Evolutionary conservation across 1,284 basidiomycete genomes (phyloP).

Genomic region (Trichosporon sp.): DNA sequence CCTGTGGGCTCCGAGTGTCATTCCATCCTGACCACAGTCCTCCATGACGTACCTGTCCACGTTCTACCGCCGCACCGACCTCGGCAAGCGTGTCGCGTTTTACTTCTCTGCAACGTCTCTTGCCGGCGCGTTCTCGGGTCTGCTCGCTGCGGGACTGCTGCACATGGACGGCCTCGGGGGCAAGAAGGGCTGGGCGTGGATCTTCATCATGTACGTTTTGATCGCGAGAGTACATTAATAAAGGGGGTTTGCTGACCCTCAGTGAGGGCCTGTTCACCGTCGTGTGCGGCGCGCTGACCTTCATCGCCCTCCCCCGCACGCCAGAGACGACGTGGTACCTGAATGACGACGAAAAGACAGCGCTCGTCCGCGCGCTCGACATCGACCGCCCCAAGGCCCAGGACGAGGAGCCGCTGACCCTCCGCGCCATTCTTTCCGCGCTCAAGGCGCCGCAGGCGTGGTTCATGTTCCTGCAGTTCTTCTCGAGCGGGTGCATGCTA

Average conservation of each 20-base stretch:
- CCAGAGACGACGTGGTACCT: conserved; percentile 50
- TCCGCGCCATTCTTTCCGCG: conserved; percentile 51
- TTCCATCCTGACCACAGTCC: neutral
- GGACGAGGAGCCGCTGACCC: conserved; percentile 52
- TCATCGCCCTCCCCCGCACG: conserved; percentile 52
- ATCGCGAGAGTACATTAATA: neutral
- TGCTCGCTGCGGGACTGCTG: conserved; percentile 55
- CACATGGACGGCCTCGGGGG: conserved; percentile 51
- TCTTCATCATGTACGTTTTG: conserved; percentile 53
- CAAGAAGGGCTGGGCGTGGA: conserved; percentile 53
- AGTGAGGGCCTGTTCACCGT: conserved; percentile 50
- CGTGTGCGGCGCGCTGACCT: conserved; percentile 51
- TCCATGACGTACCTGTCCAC: conserved; percentile 52
- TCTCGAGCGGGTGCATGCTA: conserved; percentile 34
- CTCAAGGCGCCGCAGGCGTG: conserved; percentile 28
- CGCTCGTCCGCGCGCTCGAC: conserved; percentile 40
- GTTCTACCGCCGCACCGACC: conserved; percentile 55
- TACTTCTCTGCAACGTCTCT: conserved; percentile 56
- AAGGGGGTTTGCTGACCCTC: neutral
- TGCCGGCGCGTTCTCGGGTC: conserved; percentile 49
- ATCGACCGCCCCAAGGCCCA: conserved; percentile 20
- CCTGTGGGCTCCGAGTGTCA: conserved; percentile 50
- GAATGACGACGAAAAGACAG: conserved; percentile 50
- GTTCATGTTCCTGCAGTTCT: conserved; percentile 29
- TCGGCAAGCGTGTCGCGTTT: conserved; percentile 55